Conservation (phyloP, 1,284 basidiomycete genomes). For the Rhodofomes roseus region DNA sequence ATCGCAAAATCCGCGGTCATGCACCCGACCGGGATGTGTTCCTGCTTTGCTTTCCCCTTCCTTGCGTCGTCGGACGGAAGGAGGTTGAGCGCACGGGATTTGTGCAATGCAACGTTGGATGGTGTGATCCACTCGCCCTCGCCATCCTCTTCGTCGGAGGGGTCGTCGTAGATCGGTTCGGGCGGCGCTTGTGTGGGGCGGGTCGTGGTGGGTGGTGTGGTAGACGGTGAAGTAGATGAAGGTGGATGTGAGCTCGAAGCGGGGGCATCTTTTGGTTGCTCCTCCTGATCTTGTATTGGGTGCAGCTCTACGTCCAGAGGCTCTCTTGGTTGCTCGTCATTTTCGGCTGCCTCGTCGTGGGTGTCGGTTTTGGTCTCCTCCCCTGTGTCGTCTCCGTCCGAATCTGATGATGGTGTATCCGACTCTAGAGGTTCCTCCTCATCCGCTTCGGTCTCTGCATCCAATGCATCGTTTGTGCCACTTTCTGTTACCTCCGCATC, state of each 20-base stretch:
- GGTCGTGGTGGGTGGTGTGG: neutral
- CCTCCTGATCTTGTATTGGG: conserved; percentile 29
- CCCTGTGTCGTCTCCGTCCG: conserved; percentile 8
- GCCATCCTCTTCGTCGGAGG: conserved; percentile 74
- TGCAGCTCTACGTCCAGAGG: conserved; percentile 47
- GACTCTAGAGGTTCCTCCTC: conserved; percentile 12
- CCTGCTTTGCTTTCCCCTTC: conserved; percentile 35
- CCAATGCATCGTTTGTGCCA: too few relatives aligned
- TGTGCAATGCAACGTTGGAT: conserved; percentile 82
- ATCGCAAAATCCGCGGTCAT: conserved; percentile 99
- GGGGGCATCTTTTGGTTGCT: neutral
- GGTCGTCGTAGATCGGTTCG: conserved; percentile 61
- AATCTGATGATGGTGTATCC: conserved; percentile 7
- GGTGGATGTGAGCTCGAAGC: neutral
- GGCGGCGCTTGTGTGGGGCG: conserved; percentile 6
- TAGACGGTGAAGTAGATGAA: conserved; percentile 1
- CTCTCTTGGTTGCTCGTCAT: conserved; percentile 24
- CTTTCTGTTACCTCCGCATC: neutral
- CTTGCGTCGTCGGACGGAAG: conserved; percentile 53
- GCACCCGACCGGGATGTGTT: conserved; percentile 69
- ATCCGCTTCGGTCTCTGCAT: neutral
- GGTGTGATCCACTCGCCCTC: conserved; percentile 99
- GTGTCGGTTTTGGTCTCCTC: conserved; percentile 8
- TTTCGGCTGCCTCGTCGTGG: conserved; percentile 4
- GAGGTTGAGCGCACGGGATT: conserved; percentile 83